These are phyloP conservation scores for Neoboletus magnificus DNA, from an alignment of 768 basidiomycete species.

Conservation along the genomic window DNA sequence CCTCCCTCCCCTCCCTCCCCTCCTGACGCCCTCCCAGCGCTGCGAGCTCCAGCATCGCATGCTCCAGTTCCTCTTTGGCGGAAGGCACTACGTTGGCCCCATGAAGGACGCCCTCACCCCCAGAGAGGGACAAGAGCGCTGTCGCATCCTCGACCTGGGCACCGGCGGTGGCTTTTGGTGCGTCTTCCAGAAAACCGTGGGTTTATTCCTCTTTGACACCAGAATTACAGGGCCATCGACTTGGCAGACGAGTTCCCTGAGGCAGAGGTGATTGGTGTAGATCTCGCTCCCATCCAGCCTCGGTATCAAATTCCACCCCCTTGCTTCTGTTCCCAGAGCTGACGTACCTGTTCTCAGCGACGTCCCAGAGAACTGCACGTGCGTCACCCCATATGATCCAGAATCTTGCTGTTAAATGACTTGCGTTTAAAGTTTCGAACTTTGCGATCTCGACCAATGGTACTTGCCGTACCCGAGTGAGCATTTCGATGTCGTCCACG, in stretches of 20 bases:
- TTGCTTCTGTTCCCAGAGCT: slow-evolving; percentile 8
- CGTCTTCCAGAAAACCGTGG: slow-evolving; percentile 10
- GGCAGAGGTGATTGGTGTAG: slow-evolving; percentile 65
- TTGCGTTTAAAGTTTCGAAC: slow-evolving; percentile 52
- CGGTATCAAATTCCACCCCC: slow-evolving; percentile 39
- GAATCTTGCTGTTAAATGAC: slow-evolving; percentile 3
- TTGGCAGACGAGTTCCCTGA: slow-evolving; percentile 70
- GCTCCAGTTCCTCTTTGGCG: slow-evolving; percentile 62
- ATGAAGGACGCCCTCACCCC: slow-evolving; percentile 51
- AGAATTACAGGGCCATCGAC: slow-evolving; percentile 56
- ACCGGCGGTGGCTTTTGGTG: slow-evolving; percentile 66
- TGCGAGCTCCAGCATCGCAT: slow-evolving; percentile 61
- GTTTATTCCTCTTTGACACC: background rate
- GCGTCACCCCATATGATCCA: slow-evolving; percentile 30
- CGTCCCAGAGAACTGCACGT: slow-evolving; percentile 74
- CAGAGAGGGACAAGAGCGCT: slow-evolving; percentile 29
- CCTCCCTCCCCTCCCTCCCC: background rate
- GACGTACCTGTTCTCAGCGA: slow-evolving; percentile 36
- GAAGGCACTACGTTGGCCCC: slow-evolving; percentile 66
- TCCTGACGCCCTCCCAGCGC: slow-evolving; percentile 41
- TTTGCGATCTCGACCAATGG: slow-evolving; percentile 62
- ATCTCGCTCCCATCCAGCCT: slow-evolving; percentile 72
- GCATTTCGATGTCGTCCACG: slow-evolving; percentile 68
- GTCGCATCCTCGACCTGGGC: slow-evolving; percentile 61
- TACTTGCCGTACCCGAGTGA: slow-evolving; percentile 60